Base-by-base conservation (phyloP, 306 rosid species). In the Gastrolobium villosum region DNA sequence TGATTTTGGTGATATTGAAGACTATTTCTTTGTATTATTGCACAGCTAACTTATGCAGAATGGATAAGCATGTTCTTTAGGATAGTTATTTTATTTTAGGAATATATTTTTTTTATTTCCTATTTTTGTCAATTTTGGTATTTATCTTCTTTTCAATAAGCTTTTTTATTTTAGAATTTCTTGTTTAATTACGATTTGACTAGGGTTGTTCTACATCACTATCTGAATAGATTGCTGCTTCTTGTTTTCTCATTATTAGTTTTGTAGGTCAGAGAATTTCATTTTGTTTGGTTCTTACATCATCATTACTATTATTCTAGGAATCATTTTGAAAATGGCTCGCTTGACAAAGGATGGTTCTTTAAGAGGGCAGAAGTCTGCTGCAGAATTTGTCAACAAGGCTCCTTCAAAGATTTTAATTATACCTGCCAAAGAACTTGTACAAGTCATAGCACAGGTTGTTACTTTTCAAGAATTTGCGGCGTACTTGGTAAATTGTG, bases 391-490 rank as follows among this genome's bases (percentile, higher is more conserved):
- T 45, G 63, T 84, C 64, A 85, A 79, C 92, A 90, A 90, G 91
- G 86, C 94, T 77, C 94, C 92, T 81, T 79, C 76, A 35, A 90
- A 84, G 91, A 90, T 83, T 52, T 79, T 90, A 36, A 82, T 86
- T 73, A 88, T 96, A 86, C 84, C 87, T 67, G 86, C 90, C 78
- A 82, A 89, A 70, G 98, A 96, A 43, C 87, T 96, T 80, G 99
- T 93, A 62, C 98, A 96, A 90, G 87, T 96, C 78, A 75, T 75
- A 48, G 97, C 98, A 55, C 89, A 93, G 98, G 99, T 94, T 81
- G 77, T 80, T 62, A 43, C 72, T 64, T 84, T 69, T 83, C 52
- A 54, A 78, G 36, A 70, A 36, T 76, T 79, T 84, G 34, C 68
- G 48, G 11, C 40, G 11, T 68, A 26, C 15, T 60, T 55, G 28